Base-by-base conservation (phyloP, 2,329 filamentous ascomycete genomes). In the Zasmidium citrigriseum region DNA sequence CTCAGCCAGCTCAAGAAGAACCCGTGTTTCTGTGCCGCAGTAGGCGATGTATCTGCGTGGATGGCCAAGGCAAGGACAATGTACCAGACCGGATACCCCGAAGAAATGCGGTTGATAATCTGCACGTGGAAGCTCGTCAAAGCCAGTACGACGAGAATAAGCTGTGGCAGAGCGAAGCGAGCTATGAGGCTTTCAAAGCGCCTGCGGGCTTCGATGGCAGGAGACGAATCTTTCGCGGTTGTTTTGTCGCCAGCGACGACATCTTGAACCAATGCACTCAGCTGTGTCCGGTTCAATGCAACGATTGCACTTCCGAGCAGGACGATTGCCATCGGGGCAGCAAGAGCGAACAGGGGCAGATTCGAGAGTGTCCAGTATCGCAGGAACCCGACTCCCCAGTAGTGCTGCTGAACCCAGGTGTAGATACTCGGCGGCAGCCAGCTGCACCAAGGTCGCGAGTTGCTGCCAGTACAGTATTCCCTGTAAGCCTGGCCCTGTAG, bases 331-430 rank as follows among this genome's bases (percentile, higher is more conserved):
- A 93, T 89, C 1, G 95, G 95, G 0, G 84, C 75, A 1, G 93
- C 93, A 11, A 99, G 82, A 21, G 93, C 68, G 75, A 99, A 99
- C 1, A 99, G 82, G 0, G 95, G 95, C 10, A 95, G 71, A 70
- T 99, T 97, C 4, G 88, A 86, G 0, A 88, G 63, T 0, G 87
- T 96, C 95, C 95, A 99, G 78, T 99, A 99, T 59, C 84, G 84
- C 52, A 98, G 82, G 65, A 96, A 89, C 0, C 95, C 95, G 53
- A 89, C 86, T 68, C 93, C 87, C 95, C 95, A 99, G 75, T 99
- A 98, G 68, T 90, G 81, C 47, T 82, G 81, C 72, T 99, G 95
- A 1, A 98, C 93, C 80, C 89, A 98, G 0, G 86, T 83, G 75
- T 96, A 98, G 60, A 99, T 93, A 72, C 91, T 96, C 3, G 95